Conservation (phyloP, 2,329 filamentous ascomycete species). For the Westerdykella aurantiaca region DNA sequence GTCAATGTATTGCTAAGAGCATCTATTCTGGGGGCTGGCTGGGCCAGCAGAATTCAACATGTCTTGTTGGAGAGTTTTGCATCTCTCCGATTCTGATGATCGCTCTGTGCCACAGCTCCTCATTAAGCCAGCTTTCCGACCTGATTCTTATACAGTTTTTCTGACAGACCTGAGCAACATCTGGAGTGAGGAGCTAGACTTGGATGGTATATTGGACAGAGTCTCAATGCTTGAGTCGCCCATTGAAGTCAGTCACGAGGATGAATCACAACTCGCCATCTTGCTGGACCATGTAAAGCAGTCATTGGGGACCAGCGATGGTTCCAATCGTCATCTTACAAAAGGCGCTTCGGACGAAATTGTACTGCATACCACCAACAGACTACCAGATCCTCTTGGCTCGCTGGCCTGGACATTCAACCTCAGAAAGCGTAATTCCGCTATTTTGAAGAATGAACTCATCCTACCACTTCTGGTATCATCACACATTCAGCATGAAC, state of each 20-base stretch:
- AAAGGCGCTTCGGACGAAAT: slow-evolving; percentile 34
- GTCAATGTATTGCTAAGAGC: too few relatives aligned
- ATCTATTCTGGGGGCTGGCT: background rate
- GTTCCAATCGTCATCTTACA: slow-evolving; percentile 32
- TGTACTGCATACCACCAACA: slow-evolving; percentile 52
- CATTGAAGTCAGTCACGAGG: slow-evolving; percentile 65
- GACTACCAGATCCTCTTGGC: slow-evolving; percentile 57
- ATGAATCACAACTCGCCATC: slow-evolving; percentile 59
- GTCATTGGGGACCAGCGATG: slow-evolving; percentile 40
- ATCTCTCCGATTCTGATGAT: slow-evolving; percentile 18
- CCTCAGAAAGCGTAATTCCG: slow-evolving; percentile 42
- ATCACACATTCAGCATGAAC: slow-evolving; percentile 43
- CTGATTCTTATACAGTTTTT: slow-evolving; percentile 57
- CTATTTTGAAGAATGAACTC: slow-evolving; percentile 45
- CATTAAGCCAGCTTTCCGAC: slow-evolving; percentile 53
- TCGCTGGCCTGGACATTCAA: slow-evolving; percentile 61
- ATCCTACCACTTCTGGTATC: slow-evolving; percentile 50
- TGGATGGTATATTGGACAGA: slow-evolving; percentile 57
- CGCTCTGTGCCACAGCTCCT: slow-evolving; percentile 54
- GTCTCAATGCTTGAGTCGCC: slow-evolving; percentile 59
- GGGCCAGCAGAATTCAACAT: slow-evolving; percentile 7
- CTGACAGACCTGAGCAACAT: slow-evolving; percentile 67
- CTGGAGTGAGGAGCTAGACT: slow-evolving; percentile 63
- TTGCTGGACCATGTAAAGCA: slow-evolving; percentile 59
- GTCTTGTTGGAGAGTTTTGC: slow-evolving; percentile 32